Base-by-base conservation (phyloP, 805 yeast species). In the Lachancea meyersii region DNA sequence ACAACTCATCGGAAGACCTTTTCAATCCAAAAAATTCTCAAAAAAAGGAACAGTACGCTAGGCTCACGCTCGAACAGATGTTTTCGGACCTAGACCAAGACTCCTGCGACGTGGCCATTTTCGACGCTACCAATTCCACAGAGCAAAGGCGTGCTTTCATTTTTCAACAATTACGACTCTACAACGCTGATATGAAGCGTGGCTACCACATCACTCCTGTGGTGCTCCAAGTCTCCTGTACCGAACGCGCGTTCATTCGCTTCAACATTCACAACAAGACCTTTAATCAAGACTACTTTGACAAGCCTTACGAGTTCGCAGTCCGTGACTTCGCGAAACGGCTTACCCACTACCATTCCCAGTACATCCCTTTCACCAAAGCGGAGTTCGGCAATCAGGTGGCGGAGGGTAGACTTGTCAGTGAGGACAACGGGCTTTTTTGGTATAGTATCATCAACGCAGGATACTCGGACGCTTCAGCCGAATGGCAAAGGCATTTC, bases 231-330 rank as follows among this genome's bases (percentile, higher is more conserved):
- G 73, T 82, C 22, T 71, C 75, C 48, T 79, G 85, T 53, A 60
- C 68, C n/a, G 75, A 79, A 54, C 59, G 60, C 23, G 67, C 68
- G 14, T 68, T 79, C 23, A 61, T 80, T 50, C 68, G 74, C 45
- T 82, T 59, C 58, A 82, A 82, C 60, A 78, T 82, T 41, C 79
- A 75, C 51, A 75, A 77, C 40, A 82, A 82, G 58, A 73, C 87
- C 0, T 67, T 64, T 41, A 80, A 80, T 54, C 71, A 69, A 30
- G 89, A 82, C 57, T 82, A 82, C 58, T 63, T 58, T 41, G 72
- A 72, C 36, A 67, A 68, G 49, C 73, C 76, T 34, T 75, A 77
- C 49, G 70, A 70, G 26, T 55, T 55, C 5, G 79, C 87, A 3
- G 71, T 80, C 14, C 49, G 62, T 3, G 88, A 82, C 63, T 82